Base-by-base conservation (phyloP, 352 stramenopile genomes). In the Pythium dissotocum region DNA sequence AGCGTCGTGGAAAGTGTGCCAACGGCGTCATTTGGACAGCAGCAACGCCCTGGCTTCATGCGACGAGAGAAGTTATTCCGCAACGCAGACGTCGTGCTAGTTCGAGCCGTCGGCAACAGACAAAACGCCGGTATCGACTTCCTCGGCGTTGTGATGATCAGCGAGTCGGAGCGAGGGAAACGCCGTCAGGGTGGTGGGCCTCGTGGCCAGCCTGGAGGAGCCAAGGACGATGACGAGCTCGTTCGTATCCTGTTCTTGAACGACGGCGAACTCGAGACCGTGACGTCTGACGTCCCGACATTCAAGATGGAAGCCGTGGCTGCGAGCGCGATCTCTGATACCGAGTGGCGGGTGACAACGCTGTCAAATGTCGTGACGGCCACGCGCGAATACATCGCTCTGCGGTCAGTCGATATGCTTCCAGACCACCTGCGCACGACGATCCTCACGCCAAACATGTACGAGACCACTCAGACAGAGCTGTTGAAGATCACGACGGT, bases 391-490 rank as follows among this genome's bases (percentile, higher is more conserved):
- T 96, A 96, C 58, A 77, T 94, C 30, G 86, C 84, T 6, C 72
- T 96, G 44, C 82, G 87, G 16, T 94, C 88, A 1, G 85, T 96
- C 0, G 87, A 96, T 46, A 85, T 94, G 76, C 75, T 96, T 32
- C 88, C 88, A 1, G 80, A 91, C 32, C 88, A 96, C 57, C 64
- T 96, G 57, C 78, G 87, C 44, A 84, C 81, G 44, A 87, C 83
- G 8, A 92, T 96, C 63, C 64, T 96, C 55, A 91, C 82, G 36
- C 88, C 88, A 46, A 82, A 92, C 65, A 56, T 78, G 42, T 93
- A 88, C 72, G 89, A 96, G 60, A 91, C 86, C 16, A 92, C 81
- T 5, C 83, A 94, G 58, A 90, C 83, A 6, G 79, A 92, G 59
- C 63, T 94, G 42, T 71, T 94, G 38, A 67, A 78, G 14, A 91